phyloP scores from a whole-genome alignment of 139 green algal species.

The Nannochloris sp. region DNA sequence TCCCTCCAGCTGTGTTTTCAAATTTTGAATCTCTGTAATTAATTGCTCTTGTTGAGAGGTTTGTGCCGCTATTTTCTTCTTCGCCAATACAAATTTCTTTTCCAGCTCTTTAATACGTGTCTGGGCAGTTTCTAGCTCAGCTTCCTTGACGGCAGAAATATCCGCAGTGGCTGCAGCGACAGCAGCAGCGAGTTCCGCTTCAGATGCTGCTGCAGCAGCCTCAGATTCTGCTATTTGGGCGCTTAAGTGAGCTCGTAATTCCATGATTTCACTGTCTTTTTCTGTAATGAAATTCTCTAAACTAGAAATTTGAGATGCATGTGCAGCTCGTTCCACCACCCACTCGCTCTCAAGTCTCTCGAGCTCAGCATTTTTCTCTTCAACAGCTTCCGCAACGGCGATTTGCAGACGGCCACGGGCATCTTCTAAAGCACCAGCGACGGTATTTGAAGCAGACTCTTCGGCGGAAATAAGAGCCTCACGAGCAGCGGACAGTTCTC shows the following conservation, averaged over 20 bases:
- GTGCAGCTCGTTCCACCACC: no score
- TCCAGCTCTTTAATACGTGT: not conserved
- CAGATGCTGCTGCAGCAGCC: not conserved
- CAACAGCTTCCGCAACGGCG: no score
- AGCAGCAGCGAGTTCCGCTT: not conserved
- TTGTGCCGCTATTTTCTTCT: constrained; percentile 2
- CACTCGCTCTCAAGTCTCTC: no score
- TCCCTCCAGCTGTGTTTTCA: not conserved
- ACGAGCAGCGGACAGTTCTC: no score
- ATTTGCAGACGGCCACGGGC: no score
- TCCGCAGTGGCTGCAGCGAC: not conserved
- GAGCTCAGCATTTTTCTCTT: no score
- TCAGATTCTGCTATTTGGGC: not conserved
- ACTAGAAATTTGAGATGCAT: no score
- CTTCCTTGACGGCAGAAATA: not conserved
- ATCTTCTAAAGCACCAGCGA: no score
- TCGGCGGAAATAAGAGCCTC: no score
- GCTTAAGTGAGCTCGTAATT: not conserved
- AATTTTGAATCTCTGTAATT: not conserved
- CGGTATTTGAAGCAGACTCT: no score
- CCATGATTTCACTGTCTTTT: no score
- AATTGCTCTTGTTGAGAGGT: not conserved
- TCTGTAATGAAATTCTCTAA: no score
- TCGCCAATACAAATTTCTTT: not conserved
- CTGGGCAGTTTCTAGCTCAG: not conserved